Evolutionary conservation across 441 rosid genomes (phyloP), one percentile per base, ranked within the genome.

Genomic region (Euphorbia schlechtendalii): DNA sequence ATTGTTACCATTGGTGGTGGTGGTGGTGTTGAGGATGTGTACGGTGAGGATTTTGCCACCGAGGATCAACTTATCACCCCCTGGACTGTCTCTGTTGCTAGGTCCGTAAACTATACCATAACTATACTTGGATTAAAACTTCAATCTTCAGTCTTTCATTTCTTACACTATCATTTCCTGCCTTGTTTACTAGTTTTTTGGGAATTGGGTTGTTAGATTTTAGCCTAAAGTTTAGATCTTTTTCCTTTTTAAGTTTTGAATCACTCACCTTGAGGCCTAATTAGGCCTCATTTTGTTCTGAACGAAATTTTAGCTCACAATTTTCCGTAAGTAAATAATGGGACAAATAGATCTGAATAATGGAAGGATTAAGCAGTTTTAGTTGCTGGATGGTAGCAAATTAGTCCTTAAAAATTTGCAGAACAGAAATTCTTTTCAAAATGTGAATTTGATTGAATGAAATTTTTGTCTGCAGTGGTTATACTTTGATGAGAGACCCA

Each of bases 1-100:
- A 8, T 21, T 27, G 73, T 63, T 41, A 61, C 64, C 32, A 79
- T 67, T 8, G 88, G 75, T 7, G 92, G 90, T 40, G 96, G 90
- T 21, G 83, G n/a, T n/a, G n/a, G n/a, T n/a, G n/a, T 76, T 18
- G 78, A 82, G 73, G 92, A 88, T 52, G 83, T 81, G 24, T 86
- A 81, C 65, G 96, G 96, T 67, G 95, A 87, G 76, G 95, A 90
- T 79, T 55, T 56, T 63, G 93, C 96, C 81, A 80, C 89, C 12
- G 84, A 82, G 88, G 96, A 93, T 63, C 99, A 90, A 75, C 84
- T 84, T 59, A 69, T 86, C 67, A 94, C 99, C 25, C 99, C 99
- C 25, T 91, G 96, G 99, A 82, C 96, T 59, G 70, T 81, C 75
- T 86, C 92, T 34, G 85, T 89, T 59, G 92, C 96, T 56, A 89